Conservation (phyloP, 2,329 filamentous ascomycete genomes). For the Claviceps arundinis region DNA sequence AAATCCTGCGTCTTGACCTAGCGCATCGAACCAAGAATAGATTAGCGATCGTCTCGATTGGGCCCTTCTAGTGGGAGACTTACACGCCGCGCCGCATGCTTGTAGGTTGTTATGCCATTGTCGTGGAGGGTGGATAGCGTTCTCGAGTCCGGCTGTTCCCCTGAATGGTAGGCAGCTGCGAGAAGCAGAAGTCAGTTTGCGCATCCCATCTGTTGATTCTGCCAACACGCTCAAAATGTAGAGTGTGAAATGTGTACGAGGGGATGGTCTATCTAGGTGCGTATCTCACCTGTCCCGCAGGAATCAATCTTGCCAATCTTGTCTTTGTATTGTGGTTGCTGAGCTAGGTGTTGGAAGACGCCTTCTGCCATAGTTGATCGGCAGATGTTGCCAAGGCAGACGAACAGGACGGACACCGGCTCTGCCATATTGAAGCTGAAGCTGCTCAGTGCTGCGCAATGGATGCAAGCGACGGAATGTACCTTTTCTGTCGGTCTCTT, state of each 20-base stretch:
- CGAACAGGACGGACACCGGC: slow-evolving; percentile 68
- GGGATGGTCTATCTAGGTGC: too few species aligned
- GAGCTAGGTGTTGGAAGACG: slow-evolving; percentile 63
- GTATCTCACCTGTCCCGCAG: slow-evolving; percentile 56
- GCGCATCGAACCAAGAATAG: background rate
- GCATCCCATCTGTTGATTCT: background rate
- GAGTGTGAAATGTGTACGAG: background rate
- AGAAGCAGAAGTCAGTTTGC: background rate
- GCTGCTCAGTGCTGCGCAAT: background rate
- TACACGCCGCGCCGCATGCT: slow-evolving; percentile 65
- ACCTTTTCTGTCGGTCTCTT: too few species aligned
- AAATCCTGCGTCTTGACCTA: slow-evolving; percentile 58
- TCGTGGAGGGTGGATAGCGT: slow-evolving; percentile 66
- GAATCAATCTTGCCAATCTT: slow-evolving; percentile 64
- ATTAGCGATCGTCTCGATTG: background rate
- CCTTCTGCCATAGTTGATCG: slow-evolving; percentile 91
- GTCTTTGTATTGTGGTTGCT: slow-evolving; percentile 44
- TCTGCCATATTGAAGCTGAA: slow-evolving; percentile 21
- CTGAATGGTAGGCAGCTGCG: slow-evolving; percentile 66
- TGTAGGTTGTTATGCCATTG: slow-evolving; percentile 65
- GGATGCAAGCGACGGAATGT: background rate
- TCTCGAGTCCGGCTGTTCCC: slow-evolving; percentile 63
- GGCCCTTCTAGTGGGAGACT: slow-evolving; percentile 2
- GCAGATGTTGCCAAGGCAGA: slow-evolving; percentile 95
- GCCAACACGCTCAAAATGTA: too few species aligned